phyloP scores from a whole-genome alignment of 2,329 filamentous ascomycete species.

The Clarireedia sp. region DNA sequence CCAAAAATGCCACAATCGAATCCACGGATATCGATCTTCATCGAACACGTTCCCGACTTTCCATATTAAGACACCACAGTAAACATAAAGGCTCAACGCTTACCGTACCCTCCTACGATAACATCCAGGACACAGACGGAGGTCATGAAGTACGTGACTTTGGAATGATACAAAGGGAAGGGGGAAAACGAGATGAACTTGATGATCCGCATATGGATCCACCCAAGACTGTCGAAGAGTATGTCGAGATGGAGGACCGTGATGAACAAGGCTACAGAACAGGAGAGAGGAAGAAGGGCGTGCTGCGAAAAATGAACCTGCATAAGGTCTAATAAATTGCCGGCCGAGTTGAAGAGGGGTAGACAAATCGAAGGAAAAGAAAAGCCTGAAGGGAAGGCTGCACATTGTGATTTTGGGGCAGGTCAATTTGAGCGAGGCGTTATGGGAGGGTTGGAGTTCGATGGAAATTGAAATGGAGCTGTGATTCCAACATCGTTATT shows the following conservation, averaged over 20 bases:
- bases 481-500: conserved; percentile 3
- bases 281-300: conserved; percentile 16
- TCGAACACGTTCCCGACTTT: conserved; percentile 16
- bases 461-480: not conserved
- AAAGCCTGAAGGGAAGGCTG: not conserved
- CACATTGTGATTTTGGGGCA: not conserved
- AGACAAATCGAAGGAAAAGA: not conserved
- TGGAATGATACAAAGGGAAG: conserved; percentile 5
- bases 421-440: not conserved
- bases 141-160: conserved; percentile 10
- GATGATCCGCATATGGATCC: not conserved
- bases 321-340: conserved; percentile 5
- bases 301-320: conserved; percentile 17
- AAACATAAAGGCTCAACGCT: conserved; percentile 10
- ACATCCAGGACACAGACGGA: conserved; percentile 19
- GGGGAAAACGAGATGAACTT: not conserved
- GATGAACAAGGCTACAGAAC: conserved; percentile 6
- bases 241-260: not conserved
- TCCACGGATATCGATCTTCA: conserved; percentile 43
- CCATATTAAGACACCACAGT: conserved; percentile 15
- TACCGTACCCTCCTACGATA: conserved; percentile 17
- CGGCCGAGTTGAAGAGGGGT: not conserved
- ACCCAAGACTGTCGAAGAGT: not conserved
- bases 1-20: conserved; percentile 47
- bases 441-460: not conserved